These are phyloP conservation scores for Pyrus hybrid DNA, from an alignment of 331 rosid genomes.

Conservation along the genomic window DNA sequence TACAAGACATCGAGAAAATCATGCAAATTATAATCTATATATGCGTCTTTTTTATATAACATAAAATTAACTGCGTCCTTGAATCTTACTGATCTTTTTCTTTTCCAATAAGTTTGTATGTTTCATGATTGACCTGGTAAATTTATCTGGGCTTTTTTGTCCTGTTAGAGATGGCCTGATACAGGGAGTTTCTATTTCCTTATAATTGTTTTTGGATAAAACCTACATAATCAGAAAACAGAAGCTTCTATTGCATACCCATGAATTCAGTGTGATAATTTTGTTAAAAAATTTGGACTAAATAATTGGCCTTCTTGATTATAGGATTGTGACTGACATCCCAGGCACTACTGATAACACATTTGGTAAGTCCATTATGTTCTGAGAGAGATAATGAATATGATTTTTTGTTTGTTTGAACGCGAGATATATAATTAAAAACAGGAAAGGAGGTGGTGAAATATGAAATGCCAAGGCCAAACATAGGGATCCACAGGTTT, in stretches of 20 bases:
- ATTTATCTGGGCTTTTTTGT: too few species aligned
- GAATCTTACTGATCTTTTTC: not conserved
- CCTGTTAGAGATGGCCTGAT: too few species aligned
- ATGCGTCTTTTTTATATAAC: not conserved
- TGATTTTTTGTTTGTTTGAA: not conserved
- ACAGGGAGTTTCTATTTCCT: too few species aligned
- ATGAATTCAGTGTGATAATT: not conserved
- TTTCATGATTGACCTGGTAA: not conserved
- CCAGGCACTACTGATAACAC: slow-evolving; percentile 73
- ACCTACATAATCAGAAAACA: too few species aligned
- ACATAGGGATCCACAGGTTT: slow-evolving; percentile 74
- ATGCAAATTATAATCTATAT: not conserved
- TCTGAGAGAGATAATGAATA: not conserved
- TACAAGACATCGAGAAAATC: not conserved
- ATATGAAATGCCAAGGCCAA: slow-evolving; percentile 62
- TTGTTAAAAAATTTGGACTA: not conserved
- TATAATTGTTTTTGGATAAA: too few species aligned
- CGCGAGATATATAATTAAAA: too few species aligned
- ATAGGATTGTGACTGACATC: slow-evolving; percentile 67
- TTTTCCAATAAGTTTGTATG: not conserved
- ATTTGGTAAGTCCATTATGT: slow-evolving; percentile 40
- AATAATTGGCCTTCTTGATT: not conserved
- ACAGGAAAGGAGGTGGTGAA: slow-evolving; percentile 50
- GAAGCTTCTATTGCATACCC: not conserved
- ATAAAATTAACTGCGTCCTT: not conserved